phyloP scores from a whole-genome alignment of 1,284 basidiomycete species.

The Microbotryum lychnidis-dioicae region DNA sequence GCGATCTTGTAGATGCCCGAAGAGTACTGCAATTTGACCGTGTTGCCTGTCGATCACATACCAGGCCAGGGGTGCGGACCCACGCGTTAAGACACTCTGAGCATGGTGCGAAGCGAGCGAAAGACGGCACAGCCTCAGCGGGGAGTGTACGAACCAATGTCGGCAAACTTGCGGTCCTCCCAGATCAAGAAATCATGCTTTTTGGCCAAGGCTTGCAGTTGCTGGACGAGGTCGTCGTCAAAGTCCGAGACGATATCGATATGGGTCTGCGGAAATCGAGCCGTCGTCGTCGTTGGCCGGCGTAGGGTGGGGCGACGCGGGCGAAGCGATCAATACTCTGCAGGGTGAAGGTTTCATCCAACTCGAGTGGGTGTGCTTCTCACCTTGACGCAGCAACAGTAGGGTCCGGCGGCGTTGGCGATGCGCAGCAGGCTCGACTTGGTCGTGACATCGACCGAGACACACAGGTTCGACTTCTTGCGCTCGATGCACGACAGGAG shows the following conservation, averaged over 20 bases:
- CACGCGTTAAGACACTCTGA: neutral
- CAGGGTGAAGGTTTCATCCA: neutral
- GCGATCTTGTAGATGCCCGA: conserved; percentile 89
- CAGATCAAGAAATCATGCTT: conserved; percentile 95
- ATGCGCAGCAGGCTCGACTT: conserved; percentile 73
- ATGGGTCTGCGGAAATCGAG: conserved; percentile 61
- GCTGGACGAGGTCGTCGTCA: conserved; percentile 60
- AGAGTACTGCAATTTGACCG: conserved; percentile 89
- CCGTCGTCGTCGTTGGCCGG: conserved; percentile 2
- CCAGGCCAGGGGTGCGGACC: conserved; percentile 29
- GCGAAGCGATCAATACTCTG: neutral
- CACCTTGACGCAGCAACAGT: conserved; percentile 91
- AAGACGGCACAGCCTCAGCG: neutral
- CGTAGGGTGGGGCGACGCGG: neutral
- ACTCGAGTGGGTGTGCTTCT: conserved; percentile 18
- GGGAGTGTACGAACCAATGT: conserved; percentile 63
- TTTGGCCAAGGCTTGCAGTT: conserved; percentile 60
- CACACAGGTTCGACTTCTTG: conserved; percentile 86
- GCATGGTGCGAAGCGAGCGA: neutral
- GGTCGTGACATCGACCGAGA: conserved; percentile 89
- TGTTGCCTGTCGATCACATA: conserved; percentile 63
- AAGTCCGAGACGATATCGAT: conserved; percentile 95
- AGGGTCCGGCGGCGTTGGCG: conserved; percentile 77
- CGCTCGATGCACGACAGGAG: conserved; percentile 76
- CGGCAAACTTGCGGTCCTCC: conserved; percentile 95